Evolutionary conservation across 768 basidiomycete genomes (phyloP), one percentile per base, ranked within the genome.

Genomic region (Collybiopsis confluens): DNA sequence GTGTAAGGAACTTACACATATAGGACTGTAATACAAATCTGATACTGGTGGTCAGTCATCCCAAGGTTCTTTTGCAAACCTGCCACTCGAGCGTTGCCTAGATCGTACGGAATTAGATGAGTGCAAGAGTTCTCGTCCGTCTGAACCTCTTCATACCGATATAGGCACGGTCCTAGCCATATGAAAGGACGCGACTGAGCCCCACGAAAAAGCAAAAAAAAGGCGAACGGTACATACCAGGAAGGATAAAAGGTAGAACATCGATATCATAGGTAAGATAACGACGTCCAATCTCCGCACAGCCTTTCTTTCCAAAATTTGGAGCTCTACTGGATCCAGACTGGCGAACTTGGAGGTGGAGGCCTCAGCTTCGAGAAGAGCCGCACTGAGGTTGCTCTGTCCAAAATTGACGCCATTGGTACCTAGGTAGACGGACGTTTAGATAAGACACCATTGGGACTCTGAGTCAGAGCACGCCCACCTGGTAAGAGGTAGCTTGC

Each of bases 351-450:
- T 48, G 15, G 47, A 48, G 20, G 20, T 46, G n/a, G 33, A 4
- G 45, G 68, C 61, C 21, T 57, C 52, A 1, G 69, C 64, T 57
- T 73, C 66, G 18, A 70, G 62, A 28, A 65, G 63, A 2, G 59
- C 67, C 24, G 68, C 64, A 46, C 70, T 70, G 24, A 67, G 30
- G 45, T 71, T 73, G 47, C 58, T 45, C 45, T 58, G 52, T 21
- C 75, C 71, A n/a, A 79, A 58, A 58, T 79, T 79, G 50, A 79
- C 65, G 11, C 75, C 78, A 74, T 74, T 79, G 16, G 66, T 72
- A 79, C 73, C 38, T 66, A 67, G 2, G 77, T 75, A 18, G 73
- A 74, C 71, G 18, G 20, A 35, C 16, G 18, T 16, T 20, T 4
- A 30, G 11, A 21, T 0, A 35, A 11, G 15, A 16, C 13, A 26